phyloP scores from a whole-genome alignment of 306 rosid species.

The Quercus engelmannii region DNA sequence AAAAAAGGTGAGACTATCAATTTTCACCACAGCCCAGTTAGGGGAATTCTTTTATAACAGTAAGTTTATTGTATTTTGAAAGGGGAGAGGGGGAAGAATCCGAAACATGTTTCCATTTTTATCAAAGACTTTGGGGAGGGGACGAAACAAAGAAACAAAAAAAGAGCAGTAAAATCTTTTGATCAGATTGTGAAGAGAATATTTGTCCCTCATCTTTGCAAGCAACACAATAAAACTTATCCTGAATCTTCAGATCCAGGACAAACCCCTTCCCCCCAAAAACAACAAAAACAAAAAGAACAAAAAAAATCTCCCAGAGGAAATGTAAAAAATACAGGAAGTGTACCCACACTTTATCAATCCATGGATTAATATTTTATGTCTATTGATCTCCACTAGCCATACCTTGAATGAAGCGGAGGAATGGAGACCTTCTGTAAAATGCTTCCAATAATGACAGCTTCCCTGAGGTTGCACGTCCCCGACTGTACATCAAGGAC shows the following conservation, averaged over 20 bases:
- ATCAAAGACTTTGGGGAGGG: background rate
- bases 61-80: background rate
- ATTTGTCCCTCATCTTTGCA: background rate
- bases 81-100: background rate
- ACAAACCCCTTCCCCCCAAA: background rate
- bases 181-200: background rate
- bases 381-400: background rate
- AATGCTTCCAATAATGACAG: slow-evolving; percentile 89
- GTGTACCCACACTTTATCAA: background rate
- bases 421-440: slow-evolving; percentile 83
- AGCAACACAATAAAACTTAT: background rate
- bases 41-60: background rate
- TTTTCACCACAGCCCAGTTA: background rate
- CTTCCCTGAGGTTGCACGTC: slow-evolving; percentile 87
- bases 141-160: background rate
- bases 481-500: slow-evolving; percentile 61
- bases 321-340: background rate
- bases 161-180: background rate
- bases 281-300: background rate
- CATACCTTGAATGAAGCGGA: slow-evolving; percentile 90
- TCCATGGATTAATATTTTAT: background rate
- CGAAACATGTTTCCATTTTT: background rate
- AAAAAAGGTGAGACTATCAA: background rate
- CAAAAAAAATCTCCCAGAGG: background rate
- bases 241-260: background rate